These are phyloP conservation scores for Schizochytrium sp. DNA, from an alignment of 108 stramenopile species.

Conservation along the genomic window DNA sequence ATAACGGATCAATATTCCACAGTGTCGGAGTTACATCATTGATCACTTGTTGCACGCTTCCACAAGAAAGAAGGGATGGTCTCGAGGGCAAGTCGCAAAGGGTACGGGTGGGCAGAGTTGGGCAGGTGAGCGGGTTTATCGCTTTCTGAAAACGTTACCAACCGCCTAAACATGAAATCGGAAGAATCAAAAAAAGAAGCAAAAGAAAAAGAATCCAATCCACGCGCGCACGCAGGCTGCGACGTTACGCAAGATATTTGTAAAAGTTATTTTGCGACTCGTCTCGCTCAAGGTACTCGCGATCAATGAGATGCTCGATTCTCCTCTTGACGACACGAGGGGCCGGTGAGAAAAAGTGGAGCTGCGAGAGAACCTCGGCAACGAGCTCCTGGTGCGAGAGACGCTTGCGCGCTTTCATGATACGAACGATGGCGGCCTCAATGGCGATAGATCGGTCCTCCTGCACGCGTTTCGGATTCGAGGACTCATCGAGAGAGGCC, in stretches of 20 bases:
- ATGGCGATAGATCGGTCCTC: constrained; percentile 93
- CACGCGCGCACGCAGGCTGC: too few relatives aligned
- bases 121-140: too few relatives aligned
- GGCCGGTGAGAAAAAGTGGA: constrained; percentile 91
- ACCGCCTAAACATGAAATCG: background rate
- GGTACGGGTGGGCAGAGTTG: too few relatives aligned
- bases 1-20: too few relatives aligned
- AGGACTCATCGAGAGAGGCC: constrained; percentile 89
- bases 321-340: constrained; percentile 80
- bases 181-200: background rate
- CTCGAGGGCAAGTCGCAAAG: too few relatives aligned
- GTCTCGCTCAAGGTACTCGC: constrained; percentile 83
- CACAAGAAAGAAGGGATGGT: too few relatives aligned
- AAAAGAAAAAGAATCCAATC: background rate
- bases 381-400: constrained; percentile 88
- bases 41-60: too few relatives aligned
- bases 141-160: too few relatives aligned
- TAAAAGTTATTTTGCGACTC: constrained; percentile 69
- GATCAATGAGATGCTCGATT: constrained; percentile 85
- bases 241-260: constrained; percentile 32
- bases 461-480: constrained; percentile 91
- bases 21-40: too few relatives aligned
- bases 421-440: constrained; percentile 97
- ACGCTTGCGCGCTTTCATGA: constrained; percentile 98
- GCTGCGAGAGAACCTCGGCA: constrained; percentile 89